Evolutionary conservation across 257 asterid genomes (phyloP).

Genomic region (Ilex asprella): DNA sequence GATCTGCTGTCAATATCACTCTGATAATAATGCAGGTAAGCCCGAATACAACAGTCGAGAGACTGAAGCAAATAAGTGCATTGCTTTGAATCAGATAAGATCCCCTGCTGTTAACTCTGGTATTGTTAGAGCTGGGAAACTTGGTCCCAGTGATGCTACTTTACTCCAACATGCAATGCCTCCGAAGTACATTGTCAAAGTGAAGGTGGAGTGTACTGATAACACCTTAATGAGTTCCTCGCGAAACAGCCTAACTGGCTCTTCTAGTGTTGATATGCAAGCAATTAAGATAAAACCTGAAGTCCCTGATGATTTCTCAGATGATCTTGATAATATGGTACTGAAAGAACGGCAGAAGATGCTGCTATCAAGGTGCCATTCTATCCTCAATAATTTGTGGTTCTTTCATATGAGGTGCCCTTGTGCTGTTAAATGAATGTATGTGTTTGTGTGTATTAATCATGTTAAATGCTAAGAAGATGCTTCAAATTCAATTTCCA

Average conservation of each 20-base stretch:
- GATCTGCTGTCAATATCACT: constrained; percentile 3
- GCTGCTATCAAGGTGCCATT: constrained; percentile 50
- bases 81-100: constrained; percentile 8
- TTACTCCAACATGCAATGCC: constrained; percentile 6
- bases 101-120: background rate
- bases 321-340: constrained; percentile 54
- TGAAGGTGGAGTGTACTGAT: constrained; percentile 29
- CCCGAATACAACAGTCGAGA: constrained; percentile 13
- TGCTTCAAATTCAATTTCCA: too few relatives aligned
- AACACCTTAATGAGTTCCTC: constrained; percentile 16
- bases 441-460: too few relatives aligned
- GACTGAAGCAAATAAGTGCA: constrained; percentile 11
- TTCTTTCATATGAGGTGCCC: constrained; percentile 6
- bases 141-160: constrained; percentile 17
- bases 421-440: background rate
- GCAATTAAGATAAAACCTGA: constrained; percentile 25
- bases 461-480: too few relatives aligned
- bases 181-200: constrained; percentile 6
- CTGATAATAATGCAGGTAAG: constrained; percentile 23
- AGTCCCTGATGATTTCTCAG: constrained; percentile 24
- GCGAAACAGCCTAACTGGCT: constrained; percentile 8
- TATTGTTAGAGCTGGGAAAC: constrained; percentile 15
- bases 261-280: constrained; percentile 16
- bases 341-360: constrained; percentile 50
- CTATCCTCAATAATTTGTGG: constrained; percentile 8